Evolutionary conservation across 805 yeast genomes (phyloP).

Genomic region (Barnettozyma vustinii): DNA sequence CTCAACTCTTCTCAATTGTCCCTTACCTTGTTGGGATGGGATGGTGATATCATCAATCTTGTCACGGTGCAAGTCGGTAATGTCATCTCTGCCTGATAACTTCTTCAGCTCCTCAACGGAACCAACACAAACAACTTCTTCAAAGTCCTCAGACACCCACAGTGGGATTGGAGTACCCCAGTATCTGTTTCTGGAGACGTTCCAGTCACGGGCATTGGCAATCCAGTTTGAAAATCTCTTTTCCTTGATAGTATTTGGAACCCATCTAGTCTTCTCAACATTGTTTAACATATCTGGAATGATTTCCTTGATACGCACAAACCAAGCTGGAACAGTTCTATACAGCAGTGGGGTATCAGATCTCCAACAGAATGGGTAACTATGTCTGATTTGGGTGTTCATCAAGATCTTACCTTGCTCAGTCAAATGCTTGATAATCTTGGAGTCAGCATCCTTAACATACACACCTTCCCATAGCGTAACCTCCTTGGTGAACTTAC

Average conservation of each 20-base stretch:
- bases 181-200: conserved; percentile 94
- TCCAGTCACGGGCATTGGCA: conserved; percentile 99
- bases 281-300: conserved; percentile 86
- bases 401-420: conserved; percentile 69
- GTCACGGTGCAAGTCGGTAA: conserved; percentile 93
- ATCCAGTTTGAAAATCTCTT: conserved; percentile 98
- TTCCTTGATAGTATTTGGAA: conserved; percentile 83
- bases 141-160: conserved; percentile 92
- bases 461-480: conserved; percentile 72
- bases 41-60: conserved; percentile 86
- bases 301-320: conserved; percentile 81
- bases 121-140: conserved; percentile 91
- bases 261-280: conserved; percentile 90
- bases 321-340: conserved; percentile 98
- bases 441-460: conserved; percentile 93
- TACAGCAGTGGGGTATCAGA: conserved; percentile 96
- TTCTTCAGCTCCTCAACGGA: conserved; percentile 82
- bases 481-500: conserved; percentile 75
- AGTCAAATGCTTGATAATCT: conserved; percentile 80
- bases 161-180: conserved; percentile 99
- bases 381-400: conserved; percentile 83
- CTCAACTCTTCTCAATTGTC: conserved; percentile 81
- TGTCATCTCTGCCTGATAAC: conserved; percentile 74
- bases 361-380: conserved; percentile 99
- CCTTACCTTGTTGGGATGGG: conserved; percentile 88